Base-by-base conservation (phyloP, 164 flowering plant genomes). In the Umbellularia californica region DNA sequence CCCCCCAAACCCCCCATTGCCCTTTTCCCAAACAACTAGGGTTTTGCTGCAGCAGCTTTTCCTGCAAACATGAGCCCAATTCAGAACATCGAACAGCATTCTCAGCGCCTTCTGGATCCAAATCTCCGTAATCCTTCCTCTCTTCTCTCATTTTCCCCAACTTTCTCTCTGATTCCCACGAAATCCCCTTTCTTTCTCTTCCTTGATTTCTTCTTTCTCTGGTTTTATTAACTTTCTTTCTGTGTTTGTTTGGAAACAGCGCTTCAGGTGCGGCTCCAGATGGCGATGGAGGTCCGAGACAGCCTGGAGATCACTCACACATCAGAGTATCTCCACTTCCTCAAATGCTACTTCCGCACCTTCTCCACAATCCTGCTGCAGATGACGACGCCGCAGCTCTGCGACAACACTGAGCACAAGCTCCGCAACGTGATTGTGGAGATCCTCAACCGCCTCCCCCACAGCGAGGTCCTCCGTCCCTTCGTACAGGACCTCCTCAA, bases 271-370 rank as follows among this genome's bases (percentile, higher is more conserved):
- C 87, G 98, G 86, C 86, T 89, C 67, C 91, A 88, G 76, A 86
- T 96, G 97, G 99, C 86, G 30, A 88, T 88, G 95, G 98, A 96
- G 84, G 97, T 96, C 5, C 80, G 97, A 72, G 99, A 96, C 72
- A 89, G 95, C 80, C 88, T 96, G 0, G 99, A 96, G 86, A 92
- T 96, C 13, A 89, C 91, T 6, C 99, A 94, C 77, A 91, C 99
- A 14, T 92, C 97, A 1, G 98, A 96, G 80, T 96, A 94, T 82
- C 80, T 88, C 72, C 94, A 94, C 78, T 96, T 96, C 79, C 85
- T 96, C 0, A 92, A 86, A 74, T 92, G 94, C 70, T 94, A 91
- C 80, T 94, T 94, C 72, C 84, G 90, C 11, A 91, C 97, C 3
- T 96, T 94, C 79, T 90, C 95, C 0, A 80, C 81, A 15, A 83